Evolutionary conservation across 2,329 filamentous ascomycete genomes (phyloP), one percentile per base, ranked within the genome.

Genomic region (Penicillium sp.): DNA sequence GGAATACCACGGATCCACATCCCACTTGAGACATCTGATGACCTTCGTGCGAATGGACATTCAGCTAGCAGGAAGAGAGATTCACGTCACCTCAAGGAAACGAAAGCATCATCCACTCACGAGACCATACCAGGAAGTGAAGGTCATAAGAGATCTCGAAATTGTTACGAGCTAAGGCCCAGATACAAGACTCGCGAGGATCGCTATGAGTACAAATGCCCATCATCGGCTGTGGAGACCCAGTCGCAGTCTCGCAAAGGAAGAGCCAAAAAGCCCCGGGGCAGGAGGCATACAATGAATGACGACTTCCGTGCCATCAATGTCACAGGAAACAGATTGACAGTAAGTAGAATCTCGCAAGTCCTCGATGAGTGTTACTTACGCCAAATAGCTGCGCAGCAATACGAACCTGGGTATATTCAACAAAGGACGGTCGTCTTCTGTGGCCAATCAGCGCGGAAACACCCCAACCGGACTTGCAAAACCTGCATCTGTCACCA

Each of bases 101-200:
- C 31, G 10, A 29, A 28, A 41, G 13, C 13, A 12, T 31, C 40
- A 19, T 4, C 40, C n/a, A n/a, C 45, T n/a, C 28, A 28, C 4
- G 10, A 35, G 24, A 24, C 10, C 12, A 21, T 7, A 2, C n/a
- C 31, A 37, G 26, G 43, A 28, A 9, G 32, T 34, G 19, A 39
- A 26, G 12, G 19, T 22, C 38, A 48, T 35, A 31, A 46, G 24
- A 40, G 12, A 50, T 10, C 29, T 17, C 34, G 35, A 2, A 49
- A 53, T 34, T 53, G 55, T 13, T 82, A 76, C 49, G 73, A 78
- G 48, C 80, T 73, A 57, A 70, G 70, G 40, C 65, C 74, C 17
- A 75, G 82, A 29, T 69, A 75, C 54, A 85, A 77, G 63, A 83
- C 79, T 15, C 75, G 72, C 44, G 66, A 72, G 22, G 75, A 80